Conservation (phyloP, 208 protist species). For the Trypanosoma platydactyli region DNA sequence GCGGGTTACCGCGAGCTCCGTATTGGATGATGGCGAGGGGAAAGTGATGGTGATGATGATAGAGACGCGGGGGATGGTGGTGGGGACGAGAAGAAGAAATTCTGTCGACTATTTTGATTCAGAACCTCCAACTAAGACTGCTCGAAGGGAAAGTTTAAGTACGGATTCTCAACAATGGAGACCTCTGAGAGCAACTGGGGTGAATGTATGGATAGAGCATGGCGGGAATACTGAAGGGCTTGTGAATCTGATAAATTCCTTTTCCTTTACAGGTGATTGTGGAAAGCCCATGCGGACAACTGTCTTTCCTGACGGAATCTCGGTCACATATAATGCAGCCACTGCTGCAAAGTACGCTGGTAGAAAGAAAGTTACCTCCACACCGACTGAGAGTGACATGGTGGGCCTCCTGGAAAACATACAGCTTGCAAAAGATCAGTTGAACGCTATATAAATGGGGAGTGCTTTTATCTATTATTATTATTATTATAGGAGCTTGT, state of each 20-base stretch:
- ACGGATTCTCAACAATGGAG: constrained; percentile 2
- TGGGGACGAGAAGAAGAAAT: constrained; percentile 5
- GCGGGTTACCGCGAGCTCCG: constrained; percentile 45
- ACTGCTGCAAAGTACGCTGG: constrained; percentile 50
- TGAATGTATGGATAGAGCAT: constrained; percentile 75
- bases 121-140: constrained; percentile 11
- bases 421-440: constrained; percentile 72
- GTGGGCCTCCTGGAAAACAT: constrained; percentile 79
- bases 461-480: constrained; percentile 13
- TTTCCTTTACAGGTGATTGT: constrained; percentile 43
- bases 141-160: constrained; percentile 18
- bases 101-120: not conserved
- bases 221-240: constrained; percentile 28
- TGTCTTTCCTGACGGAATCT: constrained; percentile 72
- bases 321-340: constrained; percentile 72
- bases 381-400: constrained; percentile 66
- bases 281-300: constrained; percentile 46
- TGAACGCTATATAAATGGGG: constrained; percentile 25
- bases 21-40: constrained; percentile 42
- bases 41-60: constrained; percentile 31
- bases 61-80: not conserved
- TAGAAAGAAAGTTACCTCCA: constrained; percentile 27
- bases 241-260: constrained; percentile 39
- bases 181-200: constrained; percentile 49
- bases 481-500: too few relatives aligned